Evolutionary conservation across 1,284 basidiomycete species (phyloP), one percentile per base, ranked within the genome.

Genomic region (Xerocomus amazonicus): DNA sequence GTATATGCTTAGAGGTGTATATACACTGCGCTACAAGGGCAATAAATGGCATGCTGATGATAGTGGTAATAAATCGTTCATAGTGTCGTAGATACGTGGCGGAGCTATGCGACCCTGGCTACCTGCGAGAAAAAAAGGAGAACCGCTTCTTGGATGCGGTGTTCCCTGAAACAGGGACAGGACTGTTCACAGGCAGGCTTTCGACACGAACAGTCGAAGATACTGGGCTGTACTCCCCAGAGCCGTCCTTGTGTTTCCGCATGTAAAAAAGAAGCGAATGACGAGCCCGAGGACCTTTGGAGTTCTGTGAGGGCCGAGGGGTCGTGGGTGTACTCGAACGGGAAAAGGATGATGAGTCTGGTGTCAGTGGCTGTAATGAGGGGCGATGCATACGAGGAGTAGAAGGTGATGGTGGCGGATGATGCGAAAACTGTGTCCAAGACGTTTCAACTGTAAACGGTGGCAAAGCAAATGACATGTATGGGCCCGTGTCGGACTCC

Each of bases 191-290:
- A 28, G 50, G 1, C 37, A 56, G 13, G 45, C 59, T 64, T 43
- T 59, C 63, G 9, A 64, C 47, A 17, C 57, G 48, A 14, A 54
- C 23, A 1, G 61, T 54, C 13, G 62, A 68, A 16, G 62, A 64
- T 27, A 53, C 39, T 3, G 66, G 65, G 38, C 62, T 64, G 40
- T 51, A 48, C 1, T 65, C 62, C 31, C n/a, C 57, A 10, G 49
- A 50, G 34, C 32, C n/a, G 2, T 53, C 62, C 37, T 50, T 55
- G 34, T 49, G 52, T 51, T 64, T 64, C 45, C 62, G 65, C 61
- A 64, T 66, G 46, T 67, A 66, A 50, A 64, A 68, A 32, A 64
- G 50, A n/a, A 64, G 57, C 1, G 62, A 64, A 26, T 60, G 60
- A 6, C 61, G 59, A 9, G 52, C 26, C 33, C 62, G 66, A 40